A percentile compares a stretch with the other conserved stretches of the same genome.
phyloP scores from a whole-genome alignment of 352 stramenopile species.

The Phytophthora nicotianae region DNA sequence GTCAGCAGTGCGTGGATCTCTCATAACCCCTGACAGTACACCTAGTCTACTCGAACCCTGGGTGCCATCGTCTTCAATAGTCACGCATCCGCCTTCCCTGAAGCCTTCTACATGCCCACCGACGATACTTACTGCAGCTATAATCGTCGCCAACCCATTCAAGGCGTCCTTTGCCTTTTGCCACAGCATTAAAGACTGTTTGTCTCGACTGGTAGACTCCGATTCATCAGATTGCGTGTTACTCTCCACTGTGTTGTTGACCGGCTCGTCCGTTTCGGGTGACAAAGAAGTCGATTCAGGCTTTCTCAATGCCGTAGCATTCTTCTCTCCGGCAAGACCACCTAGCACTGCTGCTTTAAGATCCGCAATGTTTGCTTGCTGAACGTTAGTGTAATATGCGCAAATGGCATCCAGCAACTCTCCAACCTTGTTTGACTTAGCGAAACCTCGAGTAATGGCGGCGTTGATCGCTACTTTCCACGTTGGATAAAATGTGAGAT shows the following conservation, averaged over 20 bases:
- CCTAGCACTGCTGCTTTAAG: slow-evolving; percentile 7
- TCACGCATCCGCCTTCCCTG: slow-evolving; percentile 65
- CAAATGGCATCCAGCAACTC: slow-evolving; percentile 71
- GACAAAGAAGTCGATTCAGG: slow-evolving; percentile 57
- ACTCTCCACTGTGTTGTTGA: slow-evolving; percentile 16
- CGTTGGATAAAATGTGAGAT: slow-evolving; percentile 75
- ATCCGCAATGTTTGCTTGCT: slow-evolving; percentile 13
- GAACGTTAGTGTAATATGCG: slow-evolving; percentile 65
- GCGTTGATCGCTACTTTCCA: slow-evolving; percentile 85
- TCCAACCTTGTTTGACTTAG: slow-evolving; percentile 50
- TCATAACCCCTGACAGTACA: slow-evolving; percentile 48
- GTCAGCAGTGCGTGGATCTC: slow-evolving; percentile 44
- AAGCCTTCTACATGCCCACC: slow-evolving; percentile 75
- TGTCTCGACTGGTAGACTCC: slow-evolving; percentile 51
- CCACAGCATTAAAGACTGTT: slow-evolving; percentile 70
- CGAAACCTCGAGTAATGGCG: slow-evolving; percentile 56
- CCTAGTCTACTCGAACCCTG: slow-evolving; percentile 25
- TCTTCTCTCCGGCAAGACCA: slow-evolving; percentile 5
- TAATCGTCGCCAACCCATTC: slow-evolving; percentile 52
- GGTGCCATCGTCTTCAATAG: slow-evolving; percentile 54
- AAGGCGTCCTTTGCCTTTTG: slow-evolving; percentile 81
- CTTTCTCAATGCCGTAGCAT: slow-evolving; percentile 43
- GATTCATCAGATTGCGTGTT: slow-evolving; percentile 25
- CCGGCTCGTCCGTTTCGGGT: slow-evolving; percentile 64
- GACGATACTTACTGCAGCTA: slow-evolving; percentile 75